Conservation (phyloP, 805 yeast species). For the Candida succiphila region DNA sequence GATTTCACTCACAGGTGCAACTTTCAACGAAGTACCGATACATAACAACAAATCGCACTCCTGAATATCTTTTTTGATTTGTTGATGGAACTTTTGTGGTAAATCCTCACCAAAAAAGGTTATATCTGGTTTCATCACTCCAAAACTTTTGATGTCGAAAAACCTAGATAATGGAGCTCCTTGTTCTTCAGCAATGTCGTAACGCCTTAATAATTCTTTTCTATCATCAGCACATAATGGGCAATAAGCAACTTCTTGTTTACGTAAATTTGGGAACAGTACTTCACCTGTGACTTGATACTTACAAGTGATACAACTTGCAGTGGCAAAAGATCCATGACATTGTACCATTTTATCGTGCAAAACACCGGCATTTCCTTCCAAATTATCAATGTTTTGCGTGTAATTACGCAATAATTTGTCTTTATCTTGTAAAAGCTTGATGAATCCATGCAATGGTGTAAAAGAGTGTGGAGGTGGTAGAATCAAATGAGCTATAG, state of each 20-base stretch:
- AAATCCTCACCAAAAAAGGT: slow-evolving; percentile 85
- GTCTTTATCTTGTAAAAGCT: slow-evolving; percentile 60
- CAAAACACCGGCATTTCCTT: slow-evolving; percentile 66
- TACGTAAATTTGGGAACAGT: slow-evolving; percentile 50
- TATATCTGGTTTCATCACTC: slow-evolving; percentile 87
- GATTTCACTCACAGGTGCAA: slow-evolving; percentile 84
- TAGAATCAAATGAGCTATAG: slow-evolving; percentile 76
- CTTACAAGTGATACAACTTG: slow-evolving; percentile 74
- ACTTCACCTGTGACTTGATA: slow-evolving; percentile 55
- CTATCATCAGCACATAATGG: slow-evolving; percentile 49
- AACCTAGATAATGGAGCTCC: slow-evolving; percentile 16
- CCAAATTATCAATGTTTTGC: slow-evolving; percentile 84
- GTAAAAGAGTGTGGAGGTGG: slow-evolving; percentile 64
- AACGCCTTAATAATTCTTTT: slow-evolving; percentile 14
- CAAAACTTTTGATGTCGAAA: slow-evolving; percentile 41
- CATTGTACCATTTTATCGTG: slow-evolving; percentile 71
- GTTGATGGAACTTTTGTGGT: slow-evolving; percentile 58
- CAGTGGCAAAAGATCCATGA: slow-evolving; percentile 87
- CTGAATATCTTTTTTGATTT: slow-evolving; percentile 45
- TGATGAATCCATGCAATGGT: slow-evolving; percentile 76
- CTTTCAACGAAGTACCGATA: slow-evolving; percentile 86
- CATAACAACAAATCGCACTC: slow-evolving; percentile 74
- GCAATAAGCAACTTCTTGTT: slow-evolving; percentile 59
- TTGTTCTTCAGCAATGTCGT: slow-evolving; percentile 22
- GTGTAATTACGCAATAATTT: slow-evolving; percentile 79